Evolutionary conservation across 2,329 filamentous ascomycete species (phyloP), one percentile per base, ranked within the genome.

Genomic region (Hypoxylon sp.): DNA sequence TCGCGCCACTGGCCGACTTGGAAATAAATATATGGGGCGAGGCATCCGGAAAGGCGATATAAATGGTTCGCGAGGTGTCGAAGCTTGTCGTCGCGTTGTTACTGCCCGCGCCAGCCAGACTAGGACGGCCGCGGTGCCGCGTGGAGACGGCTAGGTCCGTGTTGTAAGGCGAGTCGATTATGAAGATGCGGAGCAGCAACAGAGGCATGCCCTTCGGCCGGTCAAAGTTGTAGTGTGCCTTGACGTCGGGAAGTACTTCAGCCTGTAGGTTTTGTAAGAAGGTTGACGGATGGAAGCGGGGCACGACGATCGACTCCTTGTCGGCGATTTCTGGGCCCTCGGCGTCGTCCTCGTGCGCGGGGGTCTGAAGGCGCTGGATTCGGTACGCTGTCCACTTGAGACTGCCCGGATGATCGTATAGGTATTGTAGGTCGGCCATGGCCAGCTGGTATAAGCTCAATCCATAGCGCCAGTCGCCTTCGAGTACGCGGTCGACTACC

Each of bases 121-220:
- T 27, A n/a, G 48, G 54, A n/a, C 62, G 49, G 5, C 64, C 50
- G n/a, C 63, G 59, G 13, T 58, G 58, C 13, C 59, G 58, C 3
- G 55, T 63, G 15, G 73, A 63, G 47, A 82, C 72, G 1, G 83
- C 81, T 13, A 84, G 75, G 31, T 78, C 77, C 13, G 84, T 85
- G 65, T 88, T 89, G 72, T 96, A 96, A 0, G 91, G 91, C 1
- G 90, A 91, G 71, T 95, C 89, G 61, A 92, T 78, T 56, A 93
- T 84, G 68, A 92, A 90, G 41, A 96, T 87, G 47, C 91, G 86
- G n/a, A 96, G 77, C 21, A 95, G 79, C 1, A 90, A 82, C 3
- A 95, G 77, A 0, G 90, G 85, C n/a, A 89, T 78, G 1, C 81
- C 79, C 49, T 83, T 80, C 49, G 90, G 88, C n/a, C 88, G 84